Base-by-base conservation (phyloP, 2,329 filamentous ascomycete genomes). In the Alternaria gaisen region DNA sequence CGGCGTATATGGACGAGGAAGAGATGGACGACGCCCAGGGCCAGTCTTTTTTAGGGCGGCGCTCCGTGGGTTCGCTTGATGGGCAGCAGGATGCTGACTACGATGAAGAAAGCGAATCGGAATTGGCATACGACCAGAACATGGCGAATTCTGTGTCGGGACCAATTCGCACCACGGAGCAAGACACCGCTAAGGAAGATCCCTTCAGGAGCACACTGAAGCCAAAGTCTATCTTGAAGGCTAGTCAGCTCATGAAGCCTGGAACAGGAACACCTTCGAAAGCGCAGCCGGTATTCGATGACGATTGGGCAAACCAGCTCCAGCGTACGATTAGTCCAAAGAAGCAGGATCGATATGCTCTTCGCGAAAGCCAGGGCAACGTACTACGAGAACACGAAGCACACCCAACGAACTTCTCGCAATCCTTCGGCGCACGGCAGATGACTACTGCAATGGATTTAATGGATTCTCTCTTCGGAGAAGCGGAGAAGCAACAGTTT, bases 401-500 rank as follows among this genome's bases (percentile, higher is more conserved):
- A 59, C 76, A 63, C 65, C 73, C 51, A 64, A 73, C 67, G 64
- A 53, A 77, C 79, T 43, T 80, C 41, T 63, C 60, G 48, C 73
- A 74, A 52, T 72, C 72, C 48, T 64, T 70, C 51, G 67, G 67
- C 44, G 59, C 53, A 50, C 87, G 87, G 66, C 90, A 90, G 1
- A 94, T 97, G 79, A 87, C 89, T 20, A 97, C 91, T 20, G 94
- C 91, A 73, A 97, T 98, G 80, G 95, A 97, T 82, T 83, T 97
- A 77, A 97, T 97, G 93, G 94, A 97, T 77, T 97, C 93, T 48
- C 83, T 97, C 57, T 97, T 96, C 80, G 91, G 91, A 87, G 90
- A 73, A 50, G 68, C 71, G 40, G 68, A 79, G 85, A 88, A 65
- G 77, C 80, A 70, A 40, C 87, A 81, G 84, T 84, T 65, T 53